A percentile compares a stretch with the other conserved stretches of the same genome.
These are phyloP conservation scores for Cicer cuneatum DNA, from an alignment of 306 rosid genomes.

Conservation along the genomic window DNA sequence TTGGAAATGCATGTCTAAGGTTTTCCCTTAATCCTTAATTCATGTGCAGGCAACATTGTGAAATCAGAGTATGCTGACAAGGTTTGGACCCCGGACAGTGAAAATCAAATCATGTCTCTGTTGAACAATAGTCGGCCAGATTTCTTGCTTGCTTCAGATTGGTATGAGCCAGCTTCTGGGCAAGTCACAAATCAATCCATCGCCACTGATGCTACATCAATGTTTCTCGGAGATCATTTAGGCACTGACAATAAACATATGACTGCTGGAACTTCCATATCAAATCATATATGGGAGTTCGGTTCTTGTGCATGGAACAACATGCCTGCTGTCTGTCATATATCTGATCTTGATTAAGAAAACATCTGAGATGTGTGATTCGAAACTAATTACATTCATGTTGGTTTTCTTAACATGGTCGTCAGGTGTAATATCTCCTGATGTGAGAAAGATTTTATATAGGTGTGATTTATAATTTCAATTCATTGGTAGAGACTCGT, in stretches of 20 bases:
- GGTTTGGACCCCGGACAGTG: conserved; percentile 55
- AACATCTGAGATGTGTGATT: conserved; percentile 48
- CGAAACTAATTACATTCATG: conserved; percentile 47
- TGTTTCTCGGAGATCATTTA: conserved; percentile 61
- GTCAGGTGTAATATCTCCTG: conserved; percentile 36
- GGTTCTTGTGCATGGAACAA: conserved; percentile 65
- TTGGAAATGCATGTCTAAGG: conserved; percentile 9
- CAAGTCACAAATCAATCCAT: conserved; percentile 45
- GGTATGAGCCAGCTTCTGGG: conserved; percentile 62
- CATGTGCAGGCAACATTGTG: conserved; percentile 61
- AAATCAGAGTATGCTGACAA: conserved; percentile 63
- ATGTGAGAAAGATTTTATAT: conserved; percentile 35
- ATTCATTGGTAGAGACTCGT: conserved; percentile 32
- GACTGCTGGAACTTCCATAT: conserved; percentile 51
- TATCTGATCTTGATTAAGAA: conserved; percentile 61
- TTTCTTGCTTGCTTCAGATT: conserved; percentile 66
- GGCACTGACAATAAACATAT: conserved; percentile 56
- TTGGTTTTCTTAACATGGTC: conserved; percentile 41
- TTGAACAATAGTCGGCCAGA: conserved; percentile 59
- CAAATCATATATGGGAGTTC: conserved; percentile 59
- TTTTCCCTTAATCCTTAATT: conserved; percentile 24
- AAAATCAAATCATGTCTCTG: conserved; percentile 48
- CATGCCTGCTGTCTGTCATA: conserved; percentile 67
- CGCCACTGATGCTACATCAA: conserved; percentile 47
- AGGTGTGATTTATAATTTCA: conserved; percentile 48